Evolutionary conservation across 1,139 yeast genomes (phyloP).

Genomic region (Geotrichum aggregatum): DNA sequence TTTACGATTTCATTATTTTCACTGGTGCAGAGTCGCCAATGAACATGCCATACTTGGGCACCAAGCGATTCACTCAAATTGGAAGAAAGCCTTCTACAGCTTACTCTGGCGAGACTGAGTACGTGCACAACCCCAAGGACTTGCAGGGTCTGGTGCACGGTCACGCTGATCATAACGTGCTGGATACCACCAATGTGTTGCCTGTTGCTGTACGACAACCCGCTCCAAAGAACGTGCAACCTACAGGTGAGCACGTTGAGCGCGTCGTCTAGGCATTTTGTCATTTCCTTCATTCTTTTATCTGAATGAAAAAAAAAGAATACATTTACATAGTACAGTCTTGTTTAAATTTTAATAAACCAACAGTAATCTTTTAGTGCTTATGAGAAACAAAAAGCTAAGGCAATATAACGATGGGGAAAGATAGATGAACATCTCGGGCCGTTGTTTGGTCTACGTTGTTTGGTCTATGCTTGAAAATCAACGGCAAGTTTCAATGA

Average conservation of each 20-base stretch:
- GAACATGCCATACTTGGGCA: constrained; percentile 41
- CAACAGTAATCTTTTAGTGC: no score
- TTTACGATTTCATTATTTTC: constrained; percentile 47
- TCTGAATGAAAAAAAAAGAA: no score
- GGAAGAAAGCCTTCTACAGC: not conserved
- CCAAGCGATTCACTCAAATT: constrained; percentile 3
- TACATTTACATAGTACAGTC: no score
- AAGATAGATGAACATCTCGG: no score
- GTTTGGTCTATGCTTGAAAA: no score
- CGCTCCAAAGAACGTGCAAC: not conserved
- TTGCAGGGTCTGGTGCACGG: constrained; percentile 20
- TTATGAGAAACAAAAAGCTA: no score
- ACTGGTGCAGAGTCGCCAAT: constrained; percentile 50
- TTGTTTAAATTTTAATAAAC: no score
- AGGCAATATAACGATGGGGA: no score
- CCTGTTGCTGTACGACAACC: constrained; percentile 10
- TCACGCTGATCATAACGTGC: constrained; percentile 16
- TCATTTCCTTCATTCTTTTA: not conserved
- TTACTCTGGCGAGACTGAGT: not conserved
- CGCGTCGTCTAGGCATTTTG: not conserved
- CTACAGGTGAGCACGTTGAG: constrained; percentile 1
- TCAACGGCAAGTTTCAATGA: no score
- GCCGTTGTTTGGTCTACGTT: no score
- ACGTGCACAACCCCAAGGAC: constrained; percentile 16
- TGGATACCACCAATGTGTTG: constrained; percentile 15